Conservation (phyloP, 495 filamentous ascomycete genomes). For the Amorphotheca resinae region DNA sequence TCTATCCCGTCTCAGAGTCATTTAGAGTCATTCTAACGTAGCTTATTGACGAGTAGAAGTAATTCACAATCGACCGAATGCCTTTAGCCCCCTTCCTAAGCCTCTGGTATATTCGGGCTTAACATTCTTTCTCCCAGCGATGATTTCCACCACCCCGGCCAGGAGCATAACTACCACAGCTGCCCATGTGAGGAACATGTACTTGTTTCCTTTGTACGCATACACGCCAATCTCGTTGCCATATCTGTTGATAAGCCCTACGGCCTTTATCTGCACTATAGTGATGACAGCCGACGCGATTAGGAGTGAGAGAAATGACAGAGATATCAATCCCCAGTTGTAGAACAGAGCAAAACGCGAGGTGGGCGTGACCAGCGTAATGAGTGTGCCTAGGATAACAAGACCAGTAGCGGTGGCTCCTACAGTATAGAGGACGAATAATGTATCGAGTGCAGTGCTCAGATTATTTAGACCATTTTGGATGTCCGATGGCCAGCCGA, state of each 20-base stretch:
- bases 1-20: no score
- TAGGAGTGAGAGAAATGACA: conserved; percentile 21
- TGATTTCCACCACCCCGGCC: conserved; percentile 22
- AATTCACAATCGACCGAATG: no score
- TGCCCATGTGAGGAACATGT: conserved; percentile 50
- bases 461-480: conserved; percentile 45
- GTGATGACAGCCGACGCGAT: conserved; percentile 54
- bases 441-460: conserved; percentile 33
- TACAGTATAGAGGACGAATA: conserved; percentile 55
- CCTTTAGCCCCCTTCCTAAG: no score
- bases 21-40: no score
- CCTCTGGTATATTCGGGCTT: no score
- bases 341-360: conserved; percentile 27
- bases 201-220: conserved; percentile 41
- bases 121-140: no score
- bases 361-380: conserved; percentile 27
- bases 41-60: no score
- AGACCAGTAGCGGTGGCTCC: conserved; percentile 45
- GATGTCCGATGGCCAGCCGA: conserved; percentile 51
- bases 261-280: conserved; percentile 42
- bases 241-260: conserved; percentile 44
- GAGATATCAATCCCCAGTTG: conserved; percentile 31
- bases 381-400: conserved; percentile 37
- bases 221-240: conserved; percentile 40
- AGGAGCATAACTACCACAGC: conserved; percentile 38